These are phyloP conservation scores for Eucalyptus pumila DNA, from an alignment of 345 rosid genomes.

Conservation along the genomic window DNA sequence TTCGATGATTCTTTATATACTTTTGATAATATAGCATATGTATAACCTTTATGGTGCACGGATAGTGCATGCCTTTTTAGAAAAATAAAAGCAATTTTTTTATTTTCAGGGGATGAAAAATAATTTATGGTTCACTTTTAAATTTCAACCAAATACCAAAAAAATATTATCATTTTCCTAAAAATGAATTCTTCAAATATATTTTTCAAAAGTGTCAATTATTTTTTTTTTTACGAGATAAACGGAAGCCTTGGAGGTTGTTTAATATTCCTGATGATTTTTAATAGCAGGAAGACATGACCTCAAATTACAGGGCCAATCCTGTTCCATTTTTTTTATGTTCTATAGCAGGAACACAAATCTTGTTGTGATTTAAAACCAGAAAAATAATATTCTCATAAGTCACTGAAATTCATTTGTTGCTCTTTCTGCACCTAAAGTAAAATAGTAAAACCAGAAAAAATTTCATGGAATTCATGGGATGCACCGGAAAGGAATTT, in stretches of 20 bases:
- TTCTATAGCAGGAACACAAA: too few relatives aligned
- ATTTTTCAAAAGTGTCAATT: neutral
- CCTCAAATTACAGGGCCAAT: conserved; percentile 43
- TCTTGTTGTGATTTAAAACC: neutral
- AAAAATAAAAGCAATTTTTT: neutral
- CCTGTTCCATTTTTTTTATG: conserved; percentile 53
- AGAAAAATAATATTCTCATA: neutral
- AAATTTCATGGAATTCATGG: neutral
- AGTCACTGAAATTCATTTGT: too few relatives aligned
- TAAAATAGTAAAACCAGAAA: too few relatives aligned
- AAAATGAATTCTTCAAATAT: neutral
- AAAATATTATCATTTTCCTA: neutral
- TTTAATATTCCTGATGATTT: neutral
- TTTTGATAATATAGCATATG: neutral
- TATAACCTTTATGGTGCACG: neutral
- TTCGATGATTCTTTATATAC: neutral
- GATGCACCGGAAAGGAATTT: too few relatives aligned
- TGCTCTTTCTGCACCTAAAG: neutral
- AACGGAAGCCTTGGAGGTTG: neutral
- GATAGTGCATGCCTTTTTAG: neutral
- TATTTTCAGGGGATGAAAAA: neutral
- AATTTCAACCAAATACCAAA: neutral
- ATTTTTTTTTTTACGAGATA: neutral
- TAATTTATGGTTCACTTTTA: neutral
- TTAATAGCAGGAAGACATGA: conserved; percentile 45